Conservation (phyloP, 495 filamentous ascomycete species). For the Penicillium pulvis region DNA sequence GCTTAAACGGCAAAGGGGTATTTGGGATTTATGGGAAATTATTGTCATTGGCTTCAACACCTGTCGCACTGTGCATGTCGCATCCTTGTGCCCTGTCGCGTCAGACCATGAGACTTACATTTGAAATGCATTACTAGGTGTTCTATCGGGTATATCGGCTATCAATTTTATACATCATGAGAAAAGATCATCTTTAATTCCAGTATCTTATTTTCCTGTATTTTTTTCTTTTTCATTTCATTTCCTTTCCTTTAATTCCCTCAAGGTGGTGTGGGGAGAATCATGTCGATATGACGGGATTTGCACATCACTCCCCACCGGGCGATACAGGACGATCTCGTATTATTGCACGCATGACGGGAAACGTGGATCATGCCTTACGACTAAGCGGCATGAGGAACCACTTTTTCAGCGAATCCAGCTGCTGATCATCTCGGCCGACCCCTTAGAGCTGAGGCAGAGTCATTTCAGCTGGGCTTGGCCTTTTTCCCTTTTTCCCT, state of each 20-base stretch:
- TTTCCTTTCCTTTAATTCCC: background rate
- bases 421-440: slow-evolving; percentile 32
- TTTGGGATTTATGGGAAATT: slow-evolving; percentile 5
- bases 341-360: slow-evolving; percentile 27
- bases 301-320: slow-evolving; percentile 13
- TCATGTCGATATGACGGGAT: background rate
- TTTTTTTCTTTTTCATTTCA: background rate
- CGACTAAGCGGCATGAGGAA: slow-evolving; percentile 12
- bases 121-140: slow-evolving; percentile 19
- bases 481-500: background rate
- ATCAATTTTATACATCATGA: background rate
- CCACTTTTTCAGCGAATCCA: slow-evolving; percentile 19
- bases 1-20: slow-evolving; percentile 16
- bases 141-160: background rate
- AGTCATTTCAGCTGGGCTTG: background rate
- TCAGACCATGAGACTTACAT: background rate
- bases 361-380: slow-evolving; percentile 28
- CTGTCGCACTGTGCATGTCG: slow-evolving; percentile 11
- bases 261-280: background rate
- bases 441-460: slow-evolving; percentile 3
- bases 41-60: slow-evolving; percentile 8
- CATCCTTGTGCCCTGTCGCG: slow-evolving; percentile 10
- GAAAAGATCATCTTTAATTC: background rate
- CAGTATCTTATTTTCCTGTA: background rate
- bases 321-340: slow-evolving; percentile 13